Conservation (phyloP, 1,139 yeast genomes). For the Blastobotrys arbuscula region DNA sequence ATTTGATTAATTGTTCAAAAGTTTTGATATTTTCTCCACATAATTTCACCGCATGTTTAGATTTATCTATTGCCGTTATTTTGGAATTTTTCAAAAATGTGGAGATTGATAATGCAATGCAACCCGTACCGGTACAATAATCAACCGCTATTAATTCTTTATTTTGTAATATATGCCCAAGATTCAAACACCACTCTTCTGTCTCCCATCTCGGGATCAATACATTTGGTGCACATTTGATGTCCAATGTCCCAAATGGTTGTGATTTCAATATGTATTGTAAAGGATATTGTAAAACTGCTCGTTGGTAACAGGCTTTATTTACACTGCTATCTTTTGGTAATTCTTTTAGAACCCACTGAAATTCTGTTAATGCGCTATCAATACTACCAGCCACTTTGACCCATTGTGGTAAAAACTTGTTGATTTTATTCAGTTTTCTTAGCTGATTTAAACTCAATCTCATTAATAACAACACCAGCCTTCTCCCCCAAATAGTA, state of each 20-base stretch:
- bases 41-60: slow-evolving; percentile 47
- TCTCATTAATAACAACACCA: too few species aligned
- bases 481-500: too few species aligned
- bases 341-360: slow-evolving; percentile 44
- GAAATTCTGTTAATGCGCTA: slow-evolving; percentile 41
- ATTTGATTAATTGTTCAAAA: slow-evolving; percentile 11
- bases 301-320: slow-evolving; percentile 28
- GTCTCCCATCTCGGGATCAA: slow-evolving; percentile 94
- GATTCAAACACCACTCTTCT: slow-evolving; percentile 71
- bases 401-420: slow-evolving; percentile 22
- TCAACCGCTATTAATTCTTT: slow-evolving; percentile 41
- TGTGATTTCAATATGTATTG: slow-evolving; percentile 82
- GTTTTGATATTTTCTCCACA: slow-evolving; percentile 42
- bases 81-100: slow-evolving; percentile 18
- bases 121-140: slow-evolving; percentile 88
- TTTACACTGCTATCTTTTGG: slow-evolving; percentile 6
- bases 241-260: slow-evolving; percentile 71
- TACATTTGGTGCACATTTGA: slow-evolving; percentile 58
- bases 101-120: slow-evolving; percentile 56
- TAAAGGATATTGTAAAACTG: slow-evolving; percentile 49
- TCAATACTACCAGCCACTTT: slow-evolving; percentile 22
- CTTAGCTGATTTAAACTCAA: too few species aligned
- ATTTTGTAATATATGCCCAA: slow-evolving; percentile 34
- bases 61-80: slow-evolving; percentile 56
- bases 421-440: too few species aligned